phyloP scores from a whole-genome alignment of 495 filamentous ascomycete genomes.

The Lasiosphaeriaceae sp. region DNA sequence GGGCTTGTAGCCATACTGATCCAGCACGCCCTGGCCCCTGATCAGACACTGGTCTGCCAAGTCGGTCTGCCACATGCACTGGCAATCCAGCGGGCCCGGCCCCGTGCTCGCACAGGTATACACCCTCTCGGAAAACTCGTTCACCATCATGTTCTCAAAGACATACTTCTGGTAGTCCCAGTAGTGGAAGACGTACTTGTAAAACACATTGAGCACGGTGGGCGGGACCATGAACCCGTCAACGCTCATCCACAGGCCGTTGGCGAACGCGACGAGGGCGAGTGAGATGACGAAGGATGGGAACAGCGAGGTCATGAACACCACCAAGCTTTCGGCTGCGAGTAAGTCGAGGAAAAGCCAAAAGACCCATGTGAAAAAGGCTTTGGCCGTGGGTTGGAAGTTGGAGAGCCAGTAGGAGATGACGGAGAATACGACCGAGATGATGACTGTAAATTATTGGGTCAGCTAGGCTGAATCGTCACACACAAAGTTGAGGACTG shows the following conservation, averaged over 20 bases:
- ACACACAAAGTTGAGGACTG: too few species aligned
- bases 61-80: conserved; percentile 67
- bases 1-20: conserved; percentile 61
- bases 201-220: conserved; percentile 71
- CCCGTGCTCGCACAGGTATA: conserved; percentile 51
- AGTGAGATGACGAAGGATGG: conserved; percentile 75
- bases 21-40: conserved; percentile 61
- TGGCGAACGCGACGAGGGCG: conserved; percentile 73
- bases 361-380: conserved; percentile 78
- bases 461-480: too few species aligned
- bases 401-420: conserved; percentile 77
- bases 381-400: conserved; percentile 59
- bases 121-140: conserved; percentile 62
- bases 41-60: conserved; percentile 63
- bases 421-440: conserved; percentile 67
- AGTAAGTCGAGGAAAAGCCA: conserved; percentile 84
- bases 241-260: conserved; percentile 84
- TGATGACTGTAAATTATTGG: conserved; percentile 59
- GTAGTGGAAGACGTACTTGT: conserved; percentile 79
- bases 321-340: conserved; percentile 76
- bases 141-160: conserved; percentile 89
- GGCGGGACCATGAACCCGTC: conserved; percentile 74
- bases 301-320: conserved; percentile 66
- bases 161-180: conserved; percentile 83
- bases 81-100: conserved; percentile 33